Percentiles rank a stretch among this genome's conserved stretches.
These are phyloP conservation scores for Russula abietina DNA, from an alignment of 768 basidiomycete species.

Conservation along the genomic window DNA sequence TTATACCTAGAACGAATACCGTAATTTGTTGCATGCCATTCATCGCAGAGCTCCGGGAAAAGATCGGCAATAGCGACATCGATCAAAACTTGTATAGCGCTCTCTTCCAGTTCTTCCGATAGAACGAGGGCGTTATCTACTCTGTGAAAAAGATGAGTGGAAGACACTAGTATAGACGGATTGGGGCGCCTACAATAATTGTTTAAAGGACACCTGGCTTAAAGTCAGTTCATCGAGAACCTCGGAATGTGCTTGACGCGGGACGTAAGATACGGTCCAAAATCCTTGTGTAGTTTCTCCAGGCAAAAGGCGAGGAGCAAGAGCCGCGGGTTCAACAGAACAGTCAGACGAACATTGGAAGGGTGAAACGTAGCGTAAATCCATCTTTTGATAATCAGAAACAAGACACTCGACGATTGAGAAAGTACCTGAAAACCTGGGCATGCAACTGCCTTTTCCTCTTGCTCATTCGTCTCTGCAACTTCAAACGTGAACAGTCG, in stretches of 20 bases:
- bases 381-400: neutral
- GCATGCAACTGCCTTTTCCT: slow-evolving; percentile 42
- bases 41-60: slow-evolving; percentile 6
- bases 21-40: neutral
- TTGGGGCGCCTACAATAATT: neutral
- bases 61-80: neutral
- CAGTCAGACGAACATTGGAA: neutral
- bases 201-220: neutral
- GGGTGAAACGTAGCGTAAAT: neutral
- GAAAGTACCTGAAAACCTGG: slow-evolving; percentile 42
- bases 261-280: slow-evolving; percentile 4
- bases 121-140: neutral
- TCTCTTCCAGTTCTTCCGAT: slow-evolving; percentile 7
- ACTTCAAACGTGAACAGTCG: slow-evolving; percentile 52
- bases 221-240: neutral
- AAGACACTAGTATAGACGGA: neutral
- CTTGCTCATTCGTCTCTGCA: slow-evolving; percentile 48
- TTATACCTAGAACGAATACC: neutral
- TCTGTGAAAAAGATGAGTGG: neutral
- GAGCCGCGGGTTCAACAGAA: neutral
- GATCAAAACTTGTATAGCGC: neutral
- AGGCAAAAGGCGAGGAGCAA: slow-evolving; percentile 8
- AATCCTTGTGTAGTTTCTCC: slow-evolving; percentile 26
- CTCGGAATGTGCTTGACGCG: neutral
- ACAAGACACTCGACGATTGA: too few relatives aligned